These are phyloP conservation scores for Vitis hybrid DNA, from an alignment of 177 flowering plant species.

Conservation along the genomic window DNA sequence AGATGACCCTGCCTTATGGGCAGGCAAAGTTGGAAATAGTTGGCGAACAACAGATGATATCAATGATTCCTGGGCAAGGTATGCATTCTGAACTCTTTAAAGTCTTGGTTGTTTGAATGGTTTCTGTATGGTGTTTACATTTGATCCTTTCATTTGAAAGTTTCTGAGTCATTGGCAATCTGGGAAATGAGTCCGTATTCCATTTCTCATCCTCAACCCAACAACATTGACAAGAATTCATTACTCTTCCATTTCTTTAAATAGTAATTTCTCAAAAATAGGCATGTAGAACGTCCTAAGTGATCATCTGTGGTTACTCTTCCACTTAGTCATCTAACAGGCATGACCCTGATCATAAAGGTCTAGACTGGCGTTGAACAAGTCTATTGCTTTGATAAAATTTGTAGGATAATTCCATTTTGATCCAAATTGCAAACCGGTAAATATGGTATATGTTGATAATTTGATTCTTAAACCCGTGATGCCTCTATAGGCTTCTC, in stretches of 20 bases:
- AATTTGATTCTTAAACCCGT: too few species aligned
- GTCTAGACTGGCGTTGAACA: background rate
- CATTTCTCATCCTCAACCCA: background rate
- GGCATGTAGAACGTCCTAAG: background rate
- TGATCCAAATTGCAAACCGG: too few species aligned
- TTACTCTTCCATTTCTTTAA: too few species aligned
- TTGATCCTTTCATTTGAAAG: background rate
- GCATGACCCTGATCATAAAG: background rate
- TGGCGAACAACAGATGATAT: constrained; percentile 98
- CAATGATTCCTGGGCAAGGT: constrained; percentile 95
- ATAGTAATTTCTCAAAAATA: too few species aligned
- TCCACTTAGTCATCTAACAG: background rate
- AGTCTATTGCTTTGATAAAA: too few species aligned
- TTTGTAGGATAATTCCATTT: too few species aligned
- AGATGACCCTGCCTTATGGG: constrained; percentile 97
- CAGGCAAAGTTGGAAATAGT: constrained; percentile 84
- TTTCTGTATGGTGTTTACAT: background rate
- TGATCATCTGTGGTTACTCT: background rate
- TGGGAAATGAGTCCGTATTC: background rate
- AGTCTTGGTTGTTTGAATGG: background rate
- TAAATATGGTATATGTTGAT: too few species aligned
- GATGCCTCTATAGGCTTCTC: too few species aligned
- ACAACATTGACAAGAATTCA: background rate
- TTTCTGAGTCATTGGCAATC: background rate
- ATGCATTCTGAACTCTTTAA: constrained; percentile 1